These are phyloP conservation scores for Macroventuria anomochaeta DNA, from an alignment of 2,329 filamentous ascomycete genomes.

Conservation along the genomic window DNA sequence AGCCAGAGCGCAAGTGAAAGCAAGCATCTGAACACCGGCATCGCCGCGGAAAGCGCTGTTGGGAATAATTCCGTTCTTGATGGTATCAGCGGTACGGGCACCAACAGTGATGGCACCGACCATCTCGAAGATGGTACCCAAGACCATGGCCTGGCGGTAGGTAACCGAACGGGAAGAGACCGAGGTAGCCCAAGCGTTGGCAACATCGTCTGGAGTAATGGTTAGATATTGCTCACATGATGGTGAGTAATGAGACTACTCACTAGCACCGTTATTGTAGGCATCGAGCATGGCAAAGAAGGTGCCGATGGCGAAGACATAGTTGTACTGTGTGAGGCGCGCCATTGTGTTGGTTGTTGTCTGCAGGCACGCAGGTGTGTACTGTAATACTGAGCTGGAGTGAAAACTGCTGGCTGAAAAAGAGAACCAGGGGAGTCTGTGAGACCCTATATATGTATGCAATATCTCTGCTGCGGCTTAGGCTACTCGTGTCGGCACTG, in stretches of 20 bases:
- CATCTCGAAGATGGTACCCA: slow-evolving; percentile 57
- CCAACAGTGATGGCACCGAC: slow-evolving; percentile 54
- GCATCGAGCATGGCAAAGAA: slow-evolving; percentile 78
- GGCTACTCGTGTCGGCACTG: slow-evolving; percentile 20
- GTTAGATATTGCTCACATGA: slow-evolving; percentile 13
- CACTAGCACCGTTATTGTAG: slow-evolving; percentile 80
- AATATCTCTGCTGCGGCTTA: slow-evolving; percentile 21
- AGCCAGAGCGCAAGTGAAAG: slow-evolving; percentile 65
- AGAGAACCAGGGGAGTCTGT: slow-evolving; percentile 16
- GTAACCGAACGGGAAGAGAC: slow-evolving; percentile 80
- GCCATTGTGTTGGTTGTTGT: slow-evolving; percentile 25
- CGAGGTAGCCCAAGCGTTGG: slow-evolving; percentile 81
- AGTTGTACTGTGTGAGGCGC: slow-evolving; percentile 60
- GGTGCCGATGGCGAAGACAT: slow-evolving; percentile 77
- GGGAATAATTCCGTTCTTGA: slow-evolving; percentile 73
- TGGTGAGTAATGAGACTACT: slow-evolving; percentile 43
- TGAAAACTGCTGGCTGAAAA: slow-evolving; percentile 28
- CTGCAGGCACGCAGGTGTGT: slow-evolving; percentile 23
- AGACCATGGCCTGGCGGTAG: slow-evolving; percentile 66
- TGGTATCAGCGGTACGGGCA: slow-evolving; percentile 70
- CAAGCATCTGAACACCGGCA: slow-evolving; percentile 59
- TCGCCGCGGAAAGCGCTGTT: slow-evolving; percentile 54
- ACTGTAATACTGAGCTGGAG: slow-evolving; percentile 17
- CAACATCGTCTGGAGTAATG: slow-evolving; percentile 71
- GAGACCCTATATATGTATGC: slow-evolving; percentile 31